Evolutionary conservation across 2,329 filamentous ascomycete species (phyloP).

Genomic region (Amauroascus niger): DNA sequence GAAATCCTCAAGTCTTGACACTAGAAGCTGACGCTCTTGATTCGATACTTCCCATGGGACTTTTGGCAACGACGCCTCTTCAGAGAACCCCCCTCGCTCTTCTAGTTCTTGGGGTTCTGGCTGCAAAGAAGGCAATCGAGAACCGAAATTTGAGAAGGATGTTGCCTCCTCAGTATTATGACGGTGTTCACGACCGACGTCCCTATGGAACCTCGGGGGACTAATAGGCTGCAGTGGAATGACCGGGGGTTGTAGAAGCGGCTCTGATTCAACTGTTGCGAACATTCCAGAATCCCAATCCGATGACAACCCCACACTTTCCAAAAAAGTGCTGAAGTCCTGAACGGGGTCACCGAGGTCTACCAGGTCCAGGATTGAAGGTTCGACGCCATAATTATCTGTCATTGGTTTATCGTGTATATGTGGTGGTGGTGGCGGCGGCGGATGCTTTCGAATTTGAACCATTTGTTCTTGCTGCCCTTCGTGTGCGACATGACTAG

Average conservation of each 20-base stretch:
- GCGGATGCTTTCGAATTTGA: conserved; percentile 28
- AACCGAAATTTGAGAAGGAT: conserved; percentile 42
- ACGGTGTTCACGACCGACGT: conserved; percentile 33
- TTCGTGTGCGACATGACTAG: conserved; percentile 41
- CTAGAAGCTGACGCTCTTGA: conserved; percentile 37
- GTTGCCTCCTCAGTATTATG: conserved; percentile 32
- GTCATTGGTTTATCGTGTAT: conserved; percentile 32
- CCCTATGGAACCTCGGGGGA: conserved; percentile 31
- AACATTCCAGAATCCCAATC: conserved; percentile 43
- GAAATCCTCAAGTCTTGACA: conserved; percentile 39
- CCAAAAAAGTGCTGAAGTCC: conserved; percentile 41
- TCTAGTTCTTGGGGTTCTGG: conserved; percentile 39
- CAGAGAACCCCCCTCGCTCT: conserved; percentile 33
- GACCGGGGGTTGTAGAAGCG: conserved; percentile 30
- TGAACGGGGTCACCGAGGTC: conserved; percentile 42
- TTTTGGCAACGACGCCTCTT: conserved; percentile 32
- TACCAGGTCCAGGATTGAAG: conserved; percentile 38
- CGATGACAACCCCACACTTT: conserved; percentile 42
- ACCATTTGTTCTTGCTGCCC: conserved; percentile 34
- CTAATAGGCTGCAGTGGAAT: conserved; percentile 24
- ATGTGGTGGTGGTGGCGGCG: conserved; percentile 19
- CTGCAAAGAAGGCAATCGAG: conserved; percentile 39
- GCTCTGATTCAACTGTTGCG: conserved; percentile 33
- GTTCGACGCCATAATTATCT: conserved; percentile 37
- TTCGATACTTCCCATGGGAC: conserved; percentile 42